Conservation (phyloP, 495 filamentous ascomycete species). For the Trichoderma gamsii region DNA sequence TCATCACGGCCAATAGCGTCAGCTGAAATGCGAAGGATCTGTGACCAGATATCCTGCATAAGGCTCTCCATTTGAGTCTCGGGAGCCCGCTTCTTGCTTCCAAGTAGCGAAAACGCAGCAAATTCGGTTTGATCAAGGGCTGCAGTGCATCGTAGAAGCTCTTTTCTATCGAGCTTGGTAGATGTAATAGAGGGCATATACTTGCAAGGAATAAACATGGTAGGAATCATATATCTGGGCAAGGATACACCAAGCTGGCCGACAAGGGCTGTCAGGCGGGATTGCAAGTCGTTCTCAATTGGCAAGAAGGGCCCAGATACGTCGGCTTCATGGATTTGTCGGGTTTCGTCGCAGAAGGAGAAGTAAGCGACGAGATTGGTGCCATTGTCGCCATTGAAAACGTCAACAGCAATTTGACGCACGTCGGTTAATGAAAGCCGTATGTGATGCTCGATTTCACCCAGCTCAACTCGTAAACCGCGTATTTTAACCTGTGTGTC, state of each 20-base stretch:
- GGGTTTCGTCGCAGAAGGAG: constrained; percentile 9
- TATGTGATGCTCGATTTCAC: constrained; percentile 30
- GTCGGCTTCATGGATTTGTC: constrained; percentile 17
- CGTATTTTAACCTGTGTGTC: constrained; percentile 39
- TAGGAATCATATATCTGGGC: constrained; percentile 9
- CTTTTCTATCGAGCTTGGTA: constrained; percentile 27
- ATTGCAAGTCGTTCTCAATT: not conserved
- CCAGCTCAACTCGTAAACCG: constrained; percentile 36
- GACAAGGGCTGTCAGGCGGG: not conserved
- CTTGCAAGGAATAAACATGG: constrained; percentile 16
- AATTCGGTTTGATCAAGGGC: not conserved
- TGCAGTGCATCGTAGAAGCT: constrained; percentile 27
- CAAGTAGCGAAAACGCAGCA: not conserved
- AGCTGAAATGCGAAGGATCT: constrained; percentile 20
- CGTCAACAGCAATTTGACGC: constrained; percentile 25
- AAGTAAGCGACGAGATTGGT: constrained; percentile 18
- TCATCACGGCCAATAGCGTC: constrained; percentile 21
- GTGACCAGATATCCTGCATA: not conserved
- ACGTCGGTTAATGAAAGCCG: not conserved
- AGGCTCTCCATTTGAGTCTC: constrained; percentile 24
- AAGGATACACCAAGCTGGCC: not conserved
- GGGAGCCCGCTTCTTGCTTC: constrained; percentile 28
- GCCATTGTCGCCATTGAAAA: constrained; percentile 24
- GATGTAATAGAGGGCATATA: constrained; percentile 30
- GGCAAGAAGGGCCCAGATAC: not conserved